Evolutionary conservation across 2,329 filamentous ascomycete genomes (phyloP).

Genomic region (Beauveria rudraprayagi): DNA sequence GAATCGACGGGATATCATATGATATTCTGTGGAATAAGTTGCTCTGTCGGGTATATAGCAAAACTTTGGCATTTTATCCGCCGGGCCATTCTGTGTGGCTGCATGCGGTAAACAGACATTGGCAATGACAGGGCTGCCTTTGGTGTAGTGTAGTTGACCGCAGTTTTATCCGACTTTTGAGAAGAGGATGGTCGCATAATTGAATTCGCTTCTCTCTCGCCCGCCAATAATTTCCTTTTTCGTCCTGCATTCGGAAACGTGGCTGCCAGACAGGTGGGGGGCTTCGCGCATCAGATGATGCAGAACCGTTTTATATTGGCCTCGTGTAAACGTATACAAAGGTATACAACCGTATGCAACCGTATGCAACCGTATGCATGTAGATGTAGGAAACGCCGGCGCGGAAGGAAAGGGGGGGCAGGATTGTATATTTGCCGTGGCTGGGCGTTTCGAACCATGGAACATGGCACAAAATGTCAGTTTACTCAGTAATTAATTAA

Average conservation of each 20-base stretch:
- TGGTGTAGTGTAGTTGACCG: not conserved
- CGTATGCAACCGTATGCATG: too few relatives aligned
- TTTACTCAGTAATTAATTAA: not conserved
- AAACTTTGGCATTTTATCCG: too few relatives aligned
- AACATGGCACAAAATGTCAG: not conserved
- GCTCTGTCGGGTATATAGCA: not conserved
- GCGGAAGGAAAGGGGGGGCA: not conserved
- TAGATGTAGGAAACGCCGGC: not conserved
- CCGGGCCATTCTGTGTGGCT: too few relatives aligned
- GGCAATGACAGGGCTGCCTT: too few relatives aligned
- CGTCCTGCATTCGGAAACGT: not conserved
- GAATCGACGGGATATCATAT: not conserved
- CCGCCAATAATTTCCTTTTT: not conserved
- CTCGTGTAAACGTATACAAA: not conserved
- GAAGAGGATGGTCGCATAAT: too few relatives aligned
- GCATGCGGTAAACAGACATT: too few relatives aligned
- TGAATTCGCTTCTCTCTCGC: too few relatives aligned
- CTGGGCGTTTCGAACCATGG: not conserved
- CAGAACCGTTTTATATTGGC: not conserved
- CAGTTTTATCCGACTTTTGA: not conserved
- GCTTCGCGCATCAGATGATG: slow-evolving; percentile 3
- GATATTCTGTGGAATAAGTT: too few relatives aligned
- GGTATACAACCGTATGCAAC: too few relatives aligned
- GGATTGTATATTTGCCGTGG: too few relatives aligned
- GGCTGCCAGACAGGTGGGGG: not conserved